A percentile compares a stretch with the other conserved stretches of the same genome.
These are phyloP conservation scores for Globisporangium paroecandrum DNA, from an alignment of 352 stramenopile species.

Conservation along the genomic window DNA sequence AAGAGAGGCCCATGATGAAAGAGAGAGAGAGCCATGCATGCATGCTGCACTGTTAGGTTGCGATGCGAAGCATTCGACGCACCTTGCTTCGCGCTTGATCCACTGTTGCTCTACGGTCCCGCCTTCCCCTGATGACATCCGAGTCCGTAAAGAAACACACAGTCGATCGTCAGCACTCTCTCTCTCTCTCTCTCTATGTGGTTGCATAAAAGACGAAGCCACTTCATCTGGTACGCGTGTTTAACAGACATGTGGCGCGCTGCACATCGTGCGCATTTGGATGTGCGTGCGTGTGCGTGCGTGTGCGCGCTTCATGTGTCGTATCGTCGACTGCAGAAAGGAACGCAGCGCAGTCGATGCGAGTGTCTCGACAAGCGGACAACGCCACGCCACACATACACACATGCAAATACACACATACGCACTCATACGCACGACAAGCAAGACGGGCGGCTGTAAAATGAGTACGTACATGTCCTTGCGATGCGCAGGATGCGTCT, in stretches of 20 bases:
- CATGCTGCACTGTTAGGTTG: neutral
- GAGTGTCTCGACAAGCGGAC: neutral
- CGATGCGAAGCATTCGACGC: neutral
- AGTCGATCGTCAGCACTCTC: slow-evolving; percentile 4
- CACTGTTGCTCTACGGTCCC: slow-evolving; percentile 50
- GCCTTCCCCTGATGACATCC: slow-evolving; percentile 44
- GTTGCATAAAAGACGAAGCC: neutral
- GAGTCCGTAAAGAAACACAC: slow-evolving; percentile 4
- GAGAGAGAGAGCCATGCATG: neutral
- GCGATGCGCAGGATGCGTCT: slow-evolving; percentile 70
- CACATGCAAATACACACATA: neutral
- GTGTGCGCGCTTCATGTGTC: neutral
- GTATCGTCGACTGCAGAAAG: neutral
- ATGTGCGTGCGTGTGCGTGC: neutral
- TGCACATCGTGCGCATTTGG: neutral
- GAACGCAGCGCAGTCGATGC: neutral
- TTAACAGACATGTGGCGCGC: neutral
- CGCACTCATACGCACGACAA: neutral
- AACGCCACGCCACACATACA: slow-evolving; percentile 3
- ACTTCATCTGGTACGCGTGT: neutral
- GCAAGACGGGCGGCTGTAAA: neutral
- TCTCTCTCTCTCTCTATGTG: neutral
- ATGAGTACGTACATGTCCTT: slow-evolving; percentile 50
- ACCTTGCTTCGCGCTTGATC: slow-evolving; percentile 72
- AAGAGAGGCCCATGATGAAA: neutral